Conservation (phyloP, 1,284 basidiomycete species). For the Sutorius eximius region DNA sequence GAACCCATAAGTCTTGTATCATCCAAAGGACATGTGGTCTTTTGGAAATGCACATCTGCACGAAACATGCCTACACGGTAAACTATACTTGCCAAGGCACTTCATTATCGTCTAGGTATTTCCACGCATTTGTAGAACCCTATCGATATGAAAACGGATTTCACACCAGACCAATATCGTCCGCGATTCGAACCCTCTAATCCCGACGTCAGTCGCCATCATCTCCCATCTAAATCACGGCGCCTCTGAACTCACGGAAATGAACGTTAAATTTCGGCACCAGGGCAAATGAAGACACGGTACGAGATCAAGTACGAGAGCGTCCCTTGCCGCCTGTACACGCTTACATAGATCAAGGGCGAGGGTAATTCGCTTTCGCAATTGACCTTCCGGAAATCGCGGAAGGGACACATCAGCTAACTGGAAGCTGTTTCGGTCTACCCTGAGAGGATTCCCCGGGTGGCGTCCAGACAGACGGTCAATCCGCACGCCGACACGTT, state of each 20-base stretch:
- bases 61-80: neutral
- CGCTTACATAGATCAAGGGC: neutral
- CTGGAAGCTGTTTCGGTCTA: neutral
- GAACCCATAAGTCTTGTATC: neutral
- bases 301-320: neutral
- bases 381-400: neutral
- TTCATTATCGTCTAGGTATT: no score
- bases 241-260: slow-evolving; percentile 6
- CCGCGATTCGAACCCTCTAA: neutral
- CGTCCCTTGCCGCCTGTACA: no score
- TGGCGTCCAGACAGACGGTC: neutral
- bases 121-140: neutral
- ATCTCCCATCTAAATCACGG: neutral
- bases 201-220: neutral
- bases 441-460: neutral
- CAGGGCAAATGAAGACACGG: neutral
- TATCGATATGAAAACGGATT: neutral
- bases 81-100: no score
- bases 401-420: neutral
- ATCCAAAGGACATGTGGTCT: slow-evolving; percentile 1
- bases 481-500: neutral
- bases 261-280: slow-evolving; percentile 1
- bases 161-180: neutral
- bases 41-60: neutral
- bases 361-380: neutral